Conservation (phyloP, 768 basidiomycete genomes). For the Multifurca ochricompacta region DNA sequence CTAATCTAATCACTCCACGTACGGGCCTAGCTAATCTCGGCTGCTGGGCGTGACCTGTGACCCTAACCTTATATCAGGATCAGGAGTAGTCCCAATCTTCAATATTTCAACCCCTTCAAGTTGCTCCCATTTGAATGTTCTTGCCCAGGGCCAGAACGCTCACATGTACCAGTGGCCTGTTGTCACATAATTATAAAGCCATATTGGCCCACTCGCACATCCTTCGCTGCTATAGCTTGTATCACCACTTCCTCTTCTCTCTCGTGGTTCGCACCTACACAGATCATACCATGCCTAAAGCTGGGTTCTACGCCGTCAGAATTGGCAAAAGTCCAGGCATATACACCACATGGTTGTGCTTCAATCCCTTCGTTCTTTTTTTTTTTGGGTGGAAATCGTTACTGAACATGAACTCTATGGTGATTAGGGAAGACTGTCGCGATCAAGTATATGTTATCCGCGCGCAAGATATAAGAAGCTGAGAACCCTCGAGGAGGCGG, state of each 20-base stretch:
- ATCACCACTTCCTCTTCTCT: not conserved
- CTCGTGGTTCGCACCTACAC: not conserved
- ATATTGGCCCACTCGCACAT: not conserved
- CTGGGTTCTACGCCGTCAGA: conserved; percentile 65
- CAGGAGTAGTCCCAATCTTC: no score
- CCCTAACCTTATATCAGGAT: not conserved
- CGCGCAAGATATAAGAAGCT: conserved; percentile 68
- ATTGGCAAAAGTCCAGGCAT: conserved; percentile 59
- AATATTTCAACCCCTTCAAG: no score
- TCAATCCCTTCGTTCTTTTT: not conserved
- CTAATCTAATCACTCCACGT: no score
- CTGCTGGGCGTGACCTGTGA: not conserved
- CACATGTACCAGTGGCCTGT: conserved; percentile 2
- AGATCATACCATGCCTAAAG: conserved; percentile 20
- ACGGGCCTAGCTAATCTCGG: no score
- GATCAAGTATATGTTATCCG: conserved; percentile 54
- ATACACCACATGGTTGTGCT: conserved; percentile 58
- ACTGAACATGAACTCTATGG: conserved; percentile 4
- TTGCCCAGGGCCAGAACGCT: not conserved
- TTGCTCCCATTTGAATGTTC: not conserved
- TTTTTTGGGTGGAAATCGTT: not conserved
- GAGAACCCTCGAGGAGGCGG: conserved; percentile 44
- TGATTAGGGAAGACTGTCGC: conserved; percentile 63
- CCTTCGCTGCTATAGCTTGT: not conserved
- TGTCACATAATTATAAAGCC: not conserved